Conservation (phyloP, 352 stramenopile species). For the Phytophthora niederhauseri region DNA sequence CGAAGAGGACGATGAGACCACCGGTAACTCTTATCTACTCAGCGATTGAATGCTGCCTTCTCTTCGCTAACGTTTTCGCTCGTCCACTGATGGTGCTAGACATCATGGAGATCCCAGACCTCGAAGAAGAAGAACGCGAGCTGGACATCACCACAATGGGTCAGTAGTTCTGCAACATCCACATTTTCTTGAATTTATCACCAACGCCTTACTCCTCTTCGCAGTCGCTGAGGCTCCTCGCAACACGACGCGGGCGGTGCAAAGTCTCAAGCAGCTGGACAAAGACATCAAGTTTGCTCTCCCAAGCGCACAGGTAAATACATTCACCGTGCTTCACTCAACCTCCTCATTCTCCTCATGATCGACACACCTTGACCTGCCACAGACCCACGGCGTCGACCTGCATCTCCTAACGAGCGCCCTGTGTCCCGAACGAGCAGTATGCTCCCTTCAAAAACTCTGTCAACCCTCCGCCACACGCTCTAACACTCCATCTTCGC, state of each 20-base stretch:
- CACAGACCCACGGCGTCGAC: conserved; percentile 64
- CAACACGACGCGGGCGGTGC: conserved; percentile 67
- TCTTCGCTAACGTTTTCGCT: not conserved
- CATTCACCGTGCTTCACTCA: not conserved
- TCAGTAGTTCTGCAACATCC: not conserved
- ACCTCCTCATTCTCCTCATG: too few species aligned
- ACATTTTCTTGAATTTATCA: not conserved
- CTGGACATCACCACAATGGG: conserved; percentile 68
- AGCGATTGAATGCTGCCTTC: not conserved
- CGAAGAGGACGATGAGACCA: conserved; percentile 71
- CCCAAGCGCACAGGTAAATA: conserved; percentile 50
- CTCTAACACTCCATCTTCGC: not conserved
- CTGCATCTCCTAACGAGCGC: conserved; percentile 69
- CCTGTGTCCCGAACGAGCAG: conserved; percentile 73
- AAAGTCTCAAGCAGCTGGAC: conserved; percentile 82
- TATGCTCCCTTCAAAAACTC: conserved; percentile 26
- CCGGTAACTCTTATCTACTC: conserved; percentile 30
- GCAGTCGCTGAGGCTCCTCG: conserved; percentile 79
- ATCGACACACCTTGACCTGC: not conserved
- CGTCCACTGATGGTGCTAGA: conserved; percentile 33
- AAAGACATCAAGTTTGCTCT: conserved; percentile 82
- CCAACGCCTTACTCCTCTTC: not conserved
- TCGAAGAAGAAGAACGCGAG: conserved; percentile 84
- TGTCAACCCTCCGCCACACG: not conserved
- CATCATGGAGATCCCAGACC: conserved; percentile 80